Base-by-base conservation (phyloP, 352 stramenopile genomes). In the Globisporangium perplexum region DNA sequence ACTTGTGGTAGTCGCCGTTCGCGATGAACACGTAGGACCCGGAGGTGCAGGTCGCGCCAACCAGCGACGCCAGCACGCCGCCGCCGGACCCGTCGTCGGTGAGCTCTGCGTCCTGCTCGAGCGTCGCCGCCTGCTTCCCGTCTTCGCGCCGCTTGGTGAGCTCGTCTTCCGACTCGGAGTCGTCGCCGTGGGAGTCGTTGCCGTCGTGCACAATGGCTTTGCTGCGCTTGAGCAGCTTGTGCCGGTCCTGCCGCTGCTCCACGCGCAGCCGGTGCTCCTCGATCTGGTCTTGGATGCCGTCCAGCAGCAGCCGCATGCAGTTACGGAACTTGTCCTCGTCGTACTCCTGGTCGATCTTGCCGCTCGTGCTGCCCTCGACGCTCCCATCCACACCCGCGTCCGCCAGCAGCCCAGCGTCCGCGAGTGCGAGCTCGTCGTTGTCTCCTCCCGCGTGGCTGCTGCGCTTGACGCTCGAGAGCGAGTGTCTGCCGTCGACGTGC, bases 231-330 rank as follows among this genome's bases (percentile, higher is more conserved):
- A 63, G 43, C 58, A 60, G 57, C 60, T 69, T 74, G 43, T 44
- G 69, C 38, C 63, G 62, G 22, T 60, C 20, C 36, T 81, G 63
- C 1, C 71, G 76, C 15, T 77, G 60, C 50, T 65, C 65, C 14
- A 79, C 46, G 26, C 70, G 63, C 18, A 86, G 56, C 20, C 83
- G 77, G 30, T 88, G 78, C 58, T 90, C 77, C 57, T 93, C 80
- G 31, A 93, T 90, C 51, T 90, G 79, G 53, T 91, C 83, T 38
- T 88, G 80, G 43, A 93, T 87, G 12, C 83, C 83, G 44, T 93
- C 83, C 12, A 93, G 46, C 30, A 93, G 64, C 50, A 91, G 63
- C 23, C 69, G 72, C 50, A 93, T 67, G 31, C 71, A 85, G 38
- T 84, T 72, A 6, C 60, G 67, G 53, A 89, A 93, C 20, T 67